Evolutionary conservation across 257 asterid species (phyloP).

Genomic region (Penstemon eatonii): DNA sequence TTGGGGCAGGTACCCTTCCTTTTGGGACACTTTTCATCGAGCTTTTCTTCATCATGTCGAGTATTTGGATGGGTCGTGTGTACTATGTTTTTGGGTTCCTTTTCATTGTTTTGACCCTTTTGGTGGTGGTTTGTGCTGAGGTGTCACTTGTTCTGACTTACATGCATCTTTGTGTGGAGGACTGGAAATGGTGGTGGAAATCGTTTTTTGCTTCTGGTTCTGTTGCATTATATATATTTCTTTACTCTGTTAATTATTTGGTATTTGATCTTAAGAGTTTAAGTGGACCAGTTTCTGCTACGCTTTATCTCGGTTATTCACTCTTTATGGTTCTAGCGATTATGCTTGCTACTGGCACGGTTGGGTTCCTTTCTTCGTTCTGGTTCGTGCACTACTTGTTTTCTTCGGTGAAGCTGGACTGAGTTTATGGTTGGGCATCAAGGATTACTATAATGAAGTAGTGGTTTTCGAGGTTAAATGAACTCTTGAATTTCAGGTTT

Average conservation of each 20-base stretch:
- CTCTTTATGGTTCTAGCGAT: conserved; percentile 77
- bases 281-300: conserved; percentile 81
- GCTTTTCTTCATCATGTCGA: conserved; percentile 89
- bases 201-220: conserved; percentile 87
- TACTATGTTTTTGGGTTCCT: conserved; percentile 87
- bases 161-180: conserved; percentile 92
- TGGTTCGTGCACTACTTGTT: conserved; percentile 90
- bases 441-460: conserved; percentile 17
- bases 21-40: conserved; percentile 89
- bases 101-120: conserved; percentile 58
- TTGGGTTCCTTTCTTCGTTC: conserved; percentile 79
- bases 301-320: conserved; percentile 82
- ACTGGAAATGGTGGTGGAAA: conserved; percentile 96
- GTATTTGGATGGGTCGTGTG: conserved; percentile 91
- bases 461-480: conserved; percentile 12
- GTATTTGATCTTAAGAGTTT: conserved; percentile 77
- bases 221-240: conserved; percentile 70
- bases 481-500: conserved; percentile 18
- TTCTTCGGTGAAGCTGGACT: conserved; percentile 83
- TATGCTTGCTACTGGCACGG: conserved; percentile 86
- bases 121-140: conserved; percentile 84
- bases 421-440: conserved; percentile 23
- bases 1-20: conserved; percentile 90
- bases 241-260: conserved; percentile 70
- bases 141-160: conserved; percentile 81